A percentile compares a stretch with the other conserved stretches of the same genome.
phyloP scores from a whole-genome alignment of 192 early-diverging fungal genomes.

The Rhizophlyctis rosea region DNA sequence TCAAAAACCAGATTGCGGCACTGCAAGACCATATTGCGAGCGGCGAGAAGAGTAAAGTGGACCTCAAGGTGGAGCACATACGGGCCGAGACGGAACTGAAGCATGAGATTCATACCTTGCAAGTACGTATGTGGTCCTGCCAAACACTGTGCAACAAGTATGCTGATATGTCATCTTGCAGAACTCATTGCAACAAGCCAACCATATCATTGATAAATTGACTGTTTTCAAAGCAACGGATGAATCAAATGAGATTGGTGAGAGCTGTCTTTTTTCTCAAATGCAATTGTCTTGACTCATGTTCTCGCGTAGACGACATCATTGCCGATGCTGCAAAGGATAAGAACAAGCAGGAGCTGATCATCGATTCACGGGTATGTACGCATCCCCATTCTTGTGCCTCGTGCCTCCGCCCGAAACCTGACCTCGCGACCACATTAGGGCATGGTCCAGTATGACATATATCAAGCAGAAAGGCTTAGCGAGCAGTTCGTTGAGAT shows the following conservation, averaged over 20 bases:
- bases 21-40: conserved; percentile 27
- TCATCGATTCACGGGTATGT: conserved; percentile 36
- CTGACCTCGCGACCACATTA: not conserved
- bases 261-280: not conserved
- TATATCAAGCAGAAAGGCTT: conserved; percentile 41
- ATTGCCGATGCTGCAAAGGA: conserved; percentile 21
- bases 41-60: conserved; percentile 29
- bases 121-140: conserved; percentile 19
- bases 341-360: conserved; percentile 35
- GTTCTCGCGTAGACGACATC: not conserved
- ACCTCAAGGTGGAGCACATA: conserved; percentile 13
- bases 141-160: not conserved
- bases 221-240: conserved; percentile 45
- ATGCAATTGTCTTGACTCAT: not conserved
- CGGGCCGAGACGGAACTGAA: conserved; percentile 31
- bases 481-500: conserved; percentile 48
- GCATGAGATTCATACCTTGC: conserved; percentile 34
- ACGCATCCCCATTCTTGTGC: not conserved
- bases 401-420: not conserved
- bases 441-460: conserved; percentile 45
- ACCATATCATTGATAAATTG: conserved; percentile 47
- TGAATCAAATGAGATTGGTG: conserved; percentile 28
- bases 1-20: conserved; percentile 18
- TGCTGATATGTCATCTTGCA: conserved; percentile 11
- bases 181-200: conserved; percentile 32